Evolutionary conservation across 2,329 filamentous ascomycete species (phyloP), one percentile per base, ranked within the genome.

Genomic region (Trichoderma sp.): DNA sequence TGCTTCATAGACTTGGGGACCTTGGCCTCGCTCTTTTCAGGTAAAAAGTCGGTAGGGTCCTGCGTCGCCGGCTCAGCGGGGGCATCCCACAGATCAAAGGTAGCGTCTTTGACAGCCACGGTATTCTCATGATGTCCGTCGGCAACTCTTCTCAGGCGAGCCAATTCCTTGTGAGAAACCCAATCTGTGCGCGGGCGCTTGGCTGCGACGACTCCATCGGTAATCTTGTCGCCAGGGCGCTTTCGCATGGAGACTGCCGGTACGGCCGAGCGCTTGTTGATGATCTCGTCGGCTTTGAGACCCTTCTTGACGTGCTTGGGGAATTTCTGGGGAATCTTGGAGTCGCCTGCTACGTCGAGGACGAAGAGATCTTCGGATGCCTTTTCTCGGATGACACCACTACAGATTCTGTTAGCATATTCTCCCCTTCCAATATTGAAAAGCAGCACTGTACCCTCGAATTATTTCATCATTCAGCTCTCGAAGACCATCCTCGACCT

Each of bases 211-310:
- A 95, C 83, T 52, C 93, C 92, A 76, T 96, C 89, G 21, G 88
- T 89, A 11, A 91, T 88, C 76, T 89, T 91, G 60, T 89, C 86
- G 68, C 87, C 87, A 10, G 88, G 77, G 62, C 95, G 90, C 83
- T 98, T 99, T 74, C 91, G 89, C 72, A 88, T 86, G 29, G 92
- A 87, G 7, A 99, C 87, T 14, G 92, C 90, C 4, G 93, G 91
- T 10, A 98, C 87, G 14, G 89, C 90, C 43, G 94, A 97, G 71
- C 96, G 90, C 76, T 90, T 86, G 35, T 91, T 90, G 74, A 99
- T 89, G 72, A 99, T 98, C 77, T 98, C 92, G 78, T 99, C 95
- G 72, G 91, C 90, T 81, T 93, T 97, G 73, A 99, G 87, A 5
- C 87, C 86, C 82, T 97, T 97, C 77, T 90, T 88, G 72, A 84